Conservation (phyloP, 2,329 filamentous ascomycete genomes). For the Hymenoscyphus salicellus region DNA sequence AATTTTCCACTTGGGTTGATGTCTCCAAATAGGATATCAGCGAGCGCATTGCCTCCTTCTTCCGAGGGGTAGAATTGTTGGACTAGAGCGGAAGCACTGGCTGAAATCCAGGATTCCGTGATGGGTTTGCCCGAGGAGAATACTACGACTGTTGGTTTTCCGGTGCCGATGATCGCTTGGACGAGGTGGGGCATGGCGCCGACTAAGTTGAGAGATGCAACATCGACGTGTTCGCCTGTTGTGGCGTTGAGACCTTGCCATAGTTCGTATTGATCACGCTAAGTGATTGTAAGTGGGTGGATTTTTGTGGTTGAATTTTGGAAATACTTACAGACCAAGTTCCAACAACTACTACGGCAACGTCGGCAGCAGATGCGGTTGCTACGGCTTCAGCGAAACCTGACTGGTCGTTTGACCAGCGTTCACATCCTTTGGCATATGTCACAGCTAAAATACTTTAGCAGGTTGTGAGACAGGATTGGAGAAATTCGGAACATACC, state of each 20-base stretch:
- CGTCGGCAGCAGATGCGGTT: conserved; percentile 63
- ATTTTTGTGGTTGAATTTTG: not conserved
- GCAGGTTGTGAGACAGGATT: not conserved
- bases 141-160: conserved; percentile 73
- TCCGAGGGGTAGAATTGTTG: conserved; percentile 77
- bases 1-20: conserved; percentile 67
- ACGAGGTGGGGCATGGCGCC: conserved; percentile 68
- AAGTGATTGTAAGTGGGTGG: not conserved
- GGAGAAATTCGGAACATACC: conserved; percentile 30
- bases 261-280: conserved; percentile 66
- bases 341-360: conserved; percentile 70
- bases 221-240: conserved; percentile 71
- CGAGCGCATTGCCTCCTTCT: conserved; percentile 77
- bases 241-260: conserved; percentile 71
- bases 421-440: conserved; percentile 68
- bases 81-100: conserved; percentile 60
- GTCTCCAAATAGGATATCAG: conserved; percentile 75
- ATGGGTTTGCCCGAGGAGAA: conserved; percentile 79
- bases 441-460: conserved; percentile 44
- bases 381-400: conserved; percentile 65
- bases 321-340: conserved; percentile 56
- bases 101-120: conserved; percentile 69
- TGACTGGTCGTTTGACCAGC: conserved; percentile 68
- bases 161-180: conserved; percentile 63
- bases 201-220: conserved; percentile 61